Conservation (phyloP, 2,329 filamentous ascomycete species). For the Penicillium frequentans region DNA sequence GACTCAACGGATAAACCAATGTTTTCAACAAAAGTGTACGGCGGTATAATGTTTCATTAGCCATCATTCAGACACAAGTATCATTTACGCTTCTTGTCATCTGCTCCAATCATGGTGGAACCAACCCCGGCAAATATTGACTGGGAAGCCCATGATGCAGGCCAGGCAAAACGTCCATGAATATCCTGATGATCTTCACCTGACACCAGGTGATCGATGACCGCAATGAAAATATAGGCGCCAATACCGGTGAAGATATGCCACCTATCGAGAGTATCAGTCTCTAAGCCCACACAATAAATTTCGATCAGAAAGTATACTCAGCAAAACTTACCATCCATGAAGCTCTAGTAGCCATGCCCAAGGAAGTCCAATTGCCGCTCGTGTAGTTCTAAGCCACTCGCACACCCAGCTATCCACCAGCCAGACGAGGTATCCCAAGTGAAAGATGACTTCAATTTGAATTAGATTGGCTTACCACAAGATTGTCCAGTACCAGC, state of each 20-base stretch:
- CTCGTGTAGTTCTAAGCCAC: constrained; percentile 16
- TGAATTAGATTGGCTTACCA: neutral
- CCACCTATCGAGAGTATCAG: constrained; percentile 11
- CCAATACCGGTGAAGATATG: constrained; percentile 25
- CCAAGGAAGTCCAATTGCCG: constrained; percentile 23
- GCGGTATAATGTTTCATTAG: neutral
- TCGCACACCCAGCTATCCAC: constrained; percentile 26
- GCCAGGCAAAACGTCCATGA: constrained; percentile 16
- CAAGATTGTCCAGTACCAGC: neutral
- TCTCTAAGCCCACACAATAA: neutral
- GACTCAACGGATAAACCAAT: neutral
- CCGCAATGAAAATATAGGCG: constrained; percentile 23
- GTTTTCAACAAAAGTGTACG: too few species aligned
- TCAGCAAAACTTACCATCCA: constrained; percentile 25
- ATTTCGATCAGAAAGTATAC: neutral
- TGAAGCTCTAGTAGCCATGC: constrained; percentile 31
- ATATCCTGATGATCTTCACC: neutral
- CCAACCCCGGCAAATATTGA: constrained; percentile 15
- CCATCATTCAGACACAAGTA: neutral
- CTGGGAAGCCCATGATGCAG: constrained; percentile 18
- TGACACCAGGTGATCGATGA: constrained; percentile 20
- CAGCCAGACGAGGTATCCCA: constrained; percentile 24
- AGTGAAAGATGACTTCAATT: constrained; percentile 18
- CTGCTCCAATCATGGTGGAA: neutral
- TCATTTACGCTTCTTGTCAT: neutral